Conservation (phyloP, 768 basidiomycete species). For the Boletus rubescentipes region DNA sequence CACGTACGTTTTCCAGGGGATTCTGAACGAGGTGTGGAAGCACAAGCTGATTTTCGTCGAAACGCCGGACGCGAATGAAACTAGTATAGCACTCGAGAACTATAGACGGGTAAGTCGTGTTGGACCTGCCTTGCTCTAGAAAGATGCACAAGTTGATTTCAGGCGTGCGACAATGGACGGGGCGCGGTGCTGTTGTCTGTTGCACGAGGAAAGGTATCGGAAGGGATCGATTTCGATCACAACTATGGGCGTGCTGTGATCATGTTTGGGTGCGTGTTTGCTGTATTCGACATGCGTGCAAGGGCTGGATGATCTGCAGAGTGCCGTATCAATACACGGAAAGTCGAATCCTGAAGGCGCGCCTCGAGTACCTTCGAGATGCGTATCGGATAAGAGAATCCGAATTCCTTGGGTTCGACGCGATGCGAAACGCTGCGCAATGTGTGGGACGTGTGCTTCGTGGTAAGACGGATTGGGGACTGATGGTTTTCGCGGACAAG, state of each 20-base stretch:
- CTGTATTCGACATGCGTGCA: not conserved
- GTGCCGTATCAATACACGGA: constrained; percentile 99
- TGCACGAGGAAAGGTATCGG: constrained; percentile 97
- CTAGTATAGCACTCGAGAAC: constrained; percentile 96
- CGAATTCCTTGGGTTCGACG: constrained; percentile 98
- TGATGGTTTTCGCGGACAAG: constrained; percentile 99
- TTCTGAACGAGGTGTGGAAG: constrained; percentile 99
- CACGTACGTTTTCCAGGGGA: constrained; percentile 59
- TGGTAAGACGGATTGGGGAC: constrained; percentile 98
- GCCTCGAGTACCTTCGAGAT: constrained; percentile 96
- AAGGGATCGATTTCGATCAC: constrained; percentile 99
- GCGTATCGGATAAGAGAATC: constrained; percentile 98
- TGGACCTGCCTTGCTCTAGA: not conserved
- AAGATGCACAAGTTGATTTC: not conserved
- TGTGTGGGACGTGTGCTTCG: constrained; percentile 97
- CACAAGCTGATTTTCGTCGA: constrained; percentile 99
- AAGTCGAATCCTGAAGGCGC: constrained; percentile 94
- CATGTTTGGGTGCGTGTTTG: constrained; percentile 85
- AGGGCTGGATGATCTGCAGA: constrained; percentile 37
- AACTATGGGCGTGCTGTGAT: constrained; percentile 99
- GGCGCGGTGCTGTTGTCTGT: constrained; percentile 96
- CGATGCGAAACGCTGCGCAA: constrained; percentile 98
- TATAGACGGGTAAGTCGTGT: constrained; percentile 74
- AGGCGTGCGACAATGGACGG: constrained; percentile 99
- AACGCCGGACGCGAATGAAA: constrained; percentile 98